Evolutionary conservation across 2,329 filamentous ascomycete species (phyloP).

Genomic region (Phyllosticta citriasiana): DNA sequence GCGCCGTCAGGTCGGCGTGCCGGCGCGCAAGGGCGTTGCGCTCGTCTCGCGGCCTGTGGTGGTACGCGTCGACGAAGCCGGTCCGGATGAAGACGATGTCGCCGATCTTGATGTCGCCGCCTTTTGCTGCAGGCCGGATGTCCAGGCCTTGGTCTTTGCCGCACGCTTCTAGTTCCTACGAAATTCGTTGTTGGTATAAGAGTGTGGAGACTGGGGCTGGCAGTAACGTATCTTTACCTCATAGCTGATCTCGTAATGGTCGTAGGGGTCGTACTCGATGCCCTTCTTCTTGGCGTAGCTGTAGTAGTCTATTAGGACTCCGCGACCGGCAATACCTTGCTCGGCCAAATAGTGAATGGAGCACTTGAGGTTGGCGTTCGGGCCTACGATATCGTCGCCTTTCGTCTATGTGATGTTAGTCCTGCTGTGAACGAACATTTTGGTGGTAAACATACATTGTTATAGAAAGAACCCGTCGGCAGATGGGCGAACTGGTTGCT

Average conservation of each 20-base stretch:
- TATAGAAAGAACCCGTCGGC: slow-evolving; percentile 32
- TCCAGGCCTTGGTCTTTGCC: slow-evolving; percentile 52
- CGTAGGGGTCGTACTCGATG: slow-evolving; percentile 32
- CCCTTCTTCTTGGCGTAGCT: slow-evolving; percentile 32
- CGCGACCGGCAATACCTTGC: slow-evolving; percentile 36
- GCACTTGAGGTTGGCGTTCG: slow-evolving; percentile 32
- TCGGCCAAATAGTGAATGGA: slow-evolving; percentile 37
- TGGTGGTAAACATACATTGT: slow-evolving; percentile 17
- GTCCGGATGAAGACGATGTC: slow-evolving; percentile 38
- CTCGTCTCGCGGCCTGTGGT: slow-evolving; percentile 31
- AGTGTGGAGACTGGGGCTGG: background rate
- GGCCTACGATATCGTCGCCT: slow-evolving; percentile 31
- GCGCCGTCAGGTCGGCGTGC: slow-evolving; percentile 33
- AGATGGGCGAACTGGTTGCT: slow-evolving; percentile 27
- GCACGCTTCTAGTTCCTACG: slow-evolving; percentile 42
- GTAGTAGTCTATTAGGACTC: slow-evolving; percentile 35
- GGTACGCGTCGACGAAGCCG: slow-evolving; percentile 51
- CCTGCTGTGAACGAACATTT: background rate
- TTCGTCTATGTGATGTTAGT: slow-evolving; percentile 15
- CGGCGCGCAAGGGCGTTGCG: slow-evolving; percentile 29
- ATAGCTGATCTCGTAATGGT: slow-evolving; percentile 33
- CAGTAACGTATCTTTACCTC: slow-evolving; percentile 14
- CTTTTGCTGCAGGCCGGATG: slow-evolving; percentile 45
- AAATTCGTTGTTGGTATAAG: background rate
- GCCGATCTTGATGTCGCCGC: slow-evolving; percentile 47